phyloP scores from a whole-genome alignment of 352 stramenopile genomes.

The Pythium brassicae region DNA sequence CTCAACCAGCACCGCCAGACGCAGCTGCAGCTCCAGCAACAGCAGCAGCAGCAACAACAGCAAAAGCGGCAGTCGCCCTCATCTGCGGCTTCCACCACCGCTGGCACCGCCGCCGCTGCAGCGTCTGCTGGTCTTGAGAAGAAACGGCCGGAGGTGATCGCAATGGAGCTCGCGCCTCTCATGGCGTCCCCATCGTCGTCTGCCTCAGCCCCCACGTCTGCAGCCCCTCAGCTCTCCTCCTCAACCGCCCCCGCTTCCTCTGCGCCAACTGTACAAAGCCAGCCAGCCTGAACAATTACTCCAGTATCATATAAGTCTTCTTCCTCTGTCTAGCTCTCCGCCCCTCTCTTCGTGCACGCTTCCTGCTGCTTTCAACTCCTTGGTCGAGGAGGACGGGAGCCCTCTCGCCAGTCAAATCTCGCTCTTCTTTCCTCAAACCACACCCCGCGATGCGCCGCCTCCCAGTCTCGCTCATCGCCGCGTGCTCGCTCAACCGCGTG shows the following conservation, averaged over 20 bases:
- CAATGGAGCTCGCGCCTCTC: slow-evolving; percentile 3
- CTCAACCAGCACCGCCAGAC: slow-evolving; percentile 19
- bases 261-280: slow-evolving; percentile 10
- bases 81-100: not conserved
- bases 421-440: not conserved
- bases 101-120: not conserved
- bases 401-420: too few species aligned
- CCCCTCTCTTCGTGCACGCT: not conserved
- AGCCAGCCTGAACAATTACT: slow-evolving; percentile 14
- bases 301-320: not conserved
- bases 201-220: not conserved
- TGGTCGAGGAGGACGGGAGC: too few species aligned
- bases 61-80: slow-evolving; percentile 15
- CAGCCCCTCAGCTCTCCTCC: not conserved
- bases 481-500: slow-evolving; percentile 62
- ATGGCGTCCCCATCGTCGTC: not conserved
- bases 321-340: not conserved
- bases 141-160: slow-evolving; percentile 11
- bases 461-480: slow-evolving; percentile 60
- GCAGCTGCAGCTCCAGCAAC: slow-evolving; percentile 25
- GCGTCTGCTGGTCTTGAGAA: slow-evolving; percentile 6
- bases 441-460: slow-evolving; percentile 12
- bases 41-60: slow-evolving; percentile 9
- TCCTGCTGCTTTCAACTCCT: too few species aligned
- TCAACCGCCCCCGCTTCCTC: not conserved